A percentile compares a stretch with the other conserved stretches of the same genome.
Conservation (phyloP, 768 basidiomycete species). For the Podaxis sp. region DNA sequence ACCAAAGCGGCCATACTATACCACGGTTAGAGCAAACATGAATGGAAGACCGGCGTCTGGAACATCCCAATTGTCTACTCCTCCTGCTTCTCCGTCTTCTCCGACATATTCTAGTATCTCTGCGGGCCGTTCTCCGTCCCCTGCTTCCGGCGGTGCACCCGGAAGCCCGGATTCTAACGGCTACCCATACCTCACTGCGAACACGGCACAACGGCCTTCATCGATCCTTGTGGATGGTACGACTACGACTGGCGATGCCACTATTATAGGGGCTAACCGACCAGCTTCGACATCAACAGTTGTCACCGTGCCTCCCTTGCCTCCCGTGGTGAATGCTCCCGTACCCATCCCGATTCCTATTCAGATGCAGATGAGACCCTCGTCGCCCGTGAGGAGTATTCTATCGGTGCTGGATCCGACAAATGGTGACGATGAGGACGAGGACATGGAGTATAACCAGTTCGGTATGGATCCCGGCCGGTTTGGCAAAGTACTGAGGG, state of each 20-base stretch:
- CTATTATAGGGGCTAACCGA: neutral
- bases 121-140: neutral
- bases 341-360: neutral
- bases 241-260: neutral
- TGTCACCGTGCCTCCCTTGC: conserved; percentile 3
- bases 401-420: conserved; percentile 4
- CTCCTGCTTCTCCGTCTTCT: conserved; percentile 5
- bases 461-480: conserved; percentile 2
- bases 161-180: neutral
- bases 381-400: neutral
- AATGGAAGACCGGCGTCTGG: neutral
- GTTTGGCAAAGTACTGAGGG: neutral
- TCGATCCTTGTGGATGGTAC: neutral
- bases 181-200: neutral
- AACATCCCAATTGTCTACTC: conserved; percentile 12
- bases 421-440: neutral
- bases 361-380: neutral
- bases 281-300: neutral
- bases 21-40: conserved; percentile 12
- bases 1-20: conserved; percentile 16
- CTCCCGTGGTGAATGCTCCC: neutral
- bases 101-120: neutral
- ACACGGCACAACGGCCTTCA: neutral
- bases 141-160: neutral
- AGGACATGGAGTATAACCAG: neutral